These are phyloP conservation scores for Grosmannia clavigera DNA, from an alignment of 2,329 filamentous ascomycete genomes.

Conservation along the genomic window DNA sequence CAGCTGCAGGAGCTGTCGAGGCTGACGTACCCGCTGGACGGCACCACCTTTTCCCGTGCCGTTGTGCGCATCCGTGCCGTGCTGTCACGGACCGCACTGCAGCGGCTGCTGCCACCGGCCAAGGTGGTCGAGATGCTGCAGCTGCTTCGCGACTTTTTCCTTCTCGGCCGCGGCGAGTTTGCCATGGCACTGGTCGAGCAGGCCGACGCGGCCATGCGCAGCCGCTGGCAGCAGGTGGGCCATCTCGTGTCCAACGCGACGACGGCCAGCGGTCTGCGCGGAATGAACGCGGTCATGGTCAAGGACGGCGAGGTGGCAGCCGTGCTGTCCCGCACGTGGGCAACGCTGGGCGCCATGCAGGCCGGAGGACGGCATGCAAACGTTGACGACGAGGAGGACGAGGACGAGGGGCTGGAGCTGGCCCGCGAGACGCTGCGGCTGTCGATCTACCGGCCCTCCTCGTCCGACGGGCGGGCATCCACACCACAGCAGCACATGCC, in stretches of 20 bases:
- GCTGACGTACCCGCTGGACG: conserved; percentile 62
- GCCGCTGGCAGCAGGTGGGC: conserved; percentile 54
- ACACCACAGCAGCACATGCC: conserved; percentile 20
- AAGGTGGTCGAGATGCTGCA: conserved; percentile 67
- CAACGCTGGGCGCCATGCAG: conserved; percentile 63
- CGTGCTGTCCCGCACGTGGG: conserved; percentile 67
- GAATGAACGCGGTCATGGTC: conserved; percentile 51
- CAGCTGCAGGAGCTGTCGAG: conserved; percentile 58
- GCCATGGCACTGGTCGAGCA: conserved; percentile 75
- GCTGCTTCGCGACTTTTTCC: conserved; percentile 73
- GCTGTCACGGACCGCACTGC: conserved; percentile 71
- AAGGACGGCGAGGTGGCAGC: conserved; percentile 81
- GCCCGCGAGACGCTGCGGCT: conserved; percentile 68
- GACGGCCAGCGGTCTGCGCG: conserved; percentile 27
- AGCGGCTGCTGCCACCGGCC: conserved; percentile 65
- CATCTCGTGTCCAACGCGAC: conserved; percentile 25
- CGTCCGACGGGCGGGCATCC: conserved; percentile 6
- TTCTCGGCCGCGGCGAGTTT: conserved; percentile 83
- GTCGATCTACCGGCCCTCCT: conserved; percentile 39
- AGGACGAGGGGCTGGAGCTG: conserved; percentile 73
- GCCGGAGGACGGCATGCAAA: conserved; percentile 48
- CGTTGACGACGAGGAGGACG: conserved; percentile 54
- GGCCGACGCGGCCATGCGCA: conserved; percentile 67
- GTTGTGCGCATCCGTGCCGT: conserved; percentile 68
- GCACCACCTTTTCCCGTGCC: conserved; percentile 55